Conservation (phyloP, 176 grass and related monocot species). For the Triticum dicoccoides region DNA sequence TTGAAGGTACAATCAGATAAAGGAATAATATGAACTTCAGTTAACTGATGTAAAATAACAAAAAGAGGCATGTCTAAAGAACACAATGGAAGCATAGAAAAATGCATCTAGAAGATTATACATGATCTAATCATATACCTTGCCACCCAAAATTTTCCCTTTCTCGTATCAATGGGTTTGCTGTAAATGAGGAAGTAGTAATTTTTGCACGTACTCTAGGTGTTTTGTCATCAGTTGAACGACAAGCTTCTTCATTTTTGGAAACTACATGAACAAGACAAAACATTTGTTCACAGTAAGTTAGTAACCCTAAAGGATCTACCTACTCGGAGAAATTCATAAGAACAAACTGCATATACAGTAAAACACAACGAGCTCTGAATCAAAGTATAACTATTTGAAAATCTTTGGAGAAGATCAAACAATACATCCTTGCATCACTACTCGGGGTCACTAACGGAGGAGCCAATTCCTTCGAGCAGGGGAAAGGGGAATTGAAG, state of each 20-base stretch:
- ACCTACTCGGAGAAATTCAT: no score
- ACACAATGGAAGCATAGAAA: no score
- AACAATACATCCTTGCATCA: constrained; percentile 52
- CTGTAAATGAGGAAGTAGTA: constrained; percentile 48
- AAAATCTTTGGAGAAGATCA: constrained; percentile 24
- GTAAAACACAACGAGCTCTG: not conserved
- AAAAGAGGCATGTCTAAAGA: no score
- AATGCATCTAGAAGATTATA: no score
- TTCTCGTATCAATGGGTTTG: no score
- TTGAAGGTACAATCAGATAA: no score
- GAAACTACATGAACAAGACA: not conserved
- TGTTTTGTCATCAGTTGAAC: constrained; percentile 49
- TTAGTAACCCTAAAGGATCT: not conserved
- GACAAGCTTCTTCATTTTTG: constrained; percentile 65
- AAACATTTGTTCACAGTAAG: not conserved
- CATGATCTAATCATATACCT: no score
- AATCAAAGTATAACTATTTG: constrained; percentile 33
- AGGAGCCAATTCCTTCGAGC: no score
- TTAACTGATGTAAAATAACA: no score
- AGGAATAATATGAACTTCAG: no score
- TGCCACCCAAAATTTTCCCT: no score
- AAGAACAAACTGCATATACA: not conserved
- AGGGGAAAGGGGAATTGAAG: no score
- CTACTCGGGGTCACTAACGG: constrained; percentile 39
- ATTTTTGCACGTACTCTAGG: constrained; percentile 39